Evolutionary conservation across 2,329 filamentous ascomycete genomes (phyloP), one percentile per base, ranked within the genome.

Genomic region (Phaeosphaeria sp.): DNA sequence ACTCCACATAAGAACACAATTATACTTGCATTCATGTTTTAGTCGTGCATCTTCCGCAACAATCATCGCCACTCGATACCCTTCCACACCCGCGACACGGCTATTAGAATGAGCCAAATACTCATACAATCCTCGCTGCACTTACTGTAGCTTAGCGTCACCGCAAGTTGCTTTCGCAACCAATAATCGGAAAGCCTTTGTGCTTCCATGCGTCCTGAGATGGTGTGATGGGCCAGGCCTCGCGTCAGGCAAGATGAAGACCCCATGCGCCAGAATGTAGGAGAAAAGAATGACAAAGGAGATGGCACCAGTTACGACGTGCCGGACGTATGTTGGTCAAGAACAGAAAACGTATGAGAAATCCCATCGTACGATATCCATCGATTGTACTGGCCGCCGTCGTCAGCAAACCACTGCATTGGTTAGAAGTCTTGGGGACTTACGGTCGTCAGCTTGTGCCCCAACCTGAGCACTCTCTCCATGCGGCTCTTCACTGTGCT

Each of bases 391-490:
- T 75, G 39, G 2, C 52, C 1, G 25, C 20, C 18, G 15, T 47
- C 4, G 54, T 72, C 52, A 72, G 61, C 50, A 46, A 22, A 21
- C 46, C 46, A 11, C 7, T n/a, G 2, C 25, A 6, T 20, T 10
- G 46, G 41, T 18, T 49, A 15, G 9, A 27, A 27, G 13, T 10
- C 25, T 17, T 15, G 18, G 21, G 15, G 10, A 66, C 74, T 67
- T 56, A 74, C 74, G 20, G 68, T 60, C 39, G 75, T 64, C 4
- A 89, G 79, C 6, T 74, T 78, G 46, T 81, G 78, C 0, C 82
- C 87, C 0, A 89, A 72, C 78, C 84, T 89, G 0, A 90, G 68
- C 0, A 89, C 83, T 0, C 89, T 80, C 52, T 87, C 84, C 33
- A 82, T 83, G 6, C 89, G 79, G n/a, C 84, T 78, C 17, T 83